Evolutionary conservation across 768 basidiomycete genomes (phyloP).

Genomic region (Panus rudis): DNA sequence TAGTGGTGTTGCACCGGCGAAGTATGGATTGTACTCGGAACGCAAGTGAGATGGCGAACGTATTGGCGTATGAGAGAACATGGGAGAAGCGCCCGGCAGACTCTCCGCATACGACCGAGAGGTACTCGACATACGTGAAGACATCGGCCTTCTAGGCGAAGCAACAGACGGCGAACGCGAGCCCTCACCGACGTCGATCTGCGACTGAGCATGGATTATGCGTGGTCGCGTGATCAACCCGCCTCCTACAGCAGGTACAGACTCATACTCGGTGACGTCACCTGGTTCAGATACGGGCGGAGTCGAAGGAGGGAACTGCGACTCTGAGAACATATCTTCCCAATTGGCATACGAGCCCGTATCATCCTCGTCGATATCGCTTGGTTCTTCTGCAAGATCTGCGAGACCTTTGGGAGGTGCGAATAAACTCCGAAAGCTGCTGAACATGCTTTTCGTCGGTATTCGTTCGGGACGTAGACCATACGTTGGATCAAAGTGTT

Average conservation of each 20-base stretch:
- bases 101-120: not conserved
- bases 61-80: not conserved
- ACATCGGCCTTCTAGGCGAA: constrained; percentile 7
- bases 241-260: constrained; percentile 87
- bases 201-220: constrained; percentile 79
- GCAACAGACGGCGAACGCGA: constrained; percentile 9
- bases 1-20: constrained; percentile 17
- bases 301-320: constrained; percentile 18
- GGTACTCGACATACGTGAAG: not conserved
- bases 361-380: constrained; percentile 37
- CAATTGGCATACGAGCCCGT: constrained; percentile 56
- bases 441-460: constrained; percentile 77
- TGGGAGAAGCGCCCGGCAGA: not conserved
- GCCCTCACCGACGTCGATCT: constrained; percentile 46
- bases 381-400: constrained; percentile 67
- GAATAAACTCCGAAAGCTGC: constrained; percentile 71
- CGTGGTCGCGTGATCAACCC: constrained; percentile 82
- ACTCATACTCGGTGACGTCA: constrained; percentile 64
- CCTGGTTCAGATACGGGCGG: constrained; percentile 38
- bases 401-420: constrained; percentile 57
- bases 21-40: constrained; percentile 12
- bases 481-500: constrained; percentile 95
- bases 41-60: too few relatives aligned
- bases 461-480: constrained; percentile 89
- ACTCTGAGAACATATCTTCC: constrained; percentile 50